These are phyloP conservation scores for Urtica urens DNA, from an alignment of 306 rosid genomes.

Conservation along the genomic window DNA sequence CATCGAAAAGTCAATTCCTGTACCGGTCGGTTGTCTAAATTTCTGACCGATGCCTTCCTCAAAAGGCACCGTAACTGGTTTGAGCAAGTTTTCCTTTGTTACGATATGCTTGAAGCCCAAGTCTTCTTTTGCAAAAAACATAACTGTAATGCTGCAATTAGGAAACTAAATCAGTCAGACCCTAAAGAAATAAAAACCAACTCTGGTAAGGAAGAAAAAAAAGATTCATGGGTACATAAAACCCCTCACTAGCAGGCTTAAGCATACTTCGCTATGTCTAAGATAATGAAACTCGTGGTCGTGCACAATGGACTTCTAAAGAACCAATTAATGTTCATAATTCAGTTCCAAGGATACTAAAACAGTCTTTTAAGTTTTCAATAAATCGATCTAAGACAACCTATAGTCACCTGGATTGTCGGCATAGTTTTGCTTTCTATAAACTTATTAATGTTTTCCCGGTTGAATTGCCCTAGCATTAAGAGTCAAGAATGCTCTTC, in stretches of 20 bases:
- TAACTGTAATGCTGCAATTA: constrained; percentile 32
- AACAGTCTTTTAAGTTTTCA: no score
- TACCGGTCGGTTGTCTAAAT: constrained; percentile 34
- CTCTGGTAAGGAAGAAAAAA: neutral
- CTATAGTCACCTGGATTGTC: no score
- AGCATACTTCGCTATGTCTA: no score
- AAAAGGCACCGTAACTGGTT: constrained; percentile 26
- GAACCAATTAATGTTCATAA: no score
- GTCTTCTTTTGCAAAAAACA: constrained; percentile 35
- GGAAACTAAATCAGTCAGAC: neutral
- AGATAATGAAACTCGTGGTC: no score
- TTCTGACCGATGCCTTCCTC: constrained; percentile 32
- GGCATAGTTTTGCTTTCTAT: no score
- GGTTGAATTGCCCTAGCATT: no score
- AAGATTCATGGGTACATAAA: neutral
- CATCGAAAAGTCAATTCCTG: constrained; percentile 34
- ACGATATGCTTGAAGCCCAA: constrained; percentile 20
- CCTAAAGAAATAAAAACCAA: neutral
- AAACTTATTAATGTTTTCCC: no score
- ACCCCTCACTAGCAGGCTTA: neutral
- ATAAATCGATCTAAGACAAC: no score
- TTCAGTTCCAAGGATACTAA: no score
- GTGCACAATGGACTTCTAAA: no score
- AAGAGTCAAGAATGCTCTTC: no score
- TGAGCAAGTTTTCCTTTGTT: constrained; percentile 26